Base-by-base conservation (phyloP, 2,329 filamentous ascomycete genomes). In the Knoxdaviesia proteae region DNA sequence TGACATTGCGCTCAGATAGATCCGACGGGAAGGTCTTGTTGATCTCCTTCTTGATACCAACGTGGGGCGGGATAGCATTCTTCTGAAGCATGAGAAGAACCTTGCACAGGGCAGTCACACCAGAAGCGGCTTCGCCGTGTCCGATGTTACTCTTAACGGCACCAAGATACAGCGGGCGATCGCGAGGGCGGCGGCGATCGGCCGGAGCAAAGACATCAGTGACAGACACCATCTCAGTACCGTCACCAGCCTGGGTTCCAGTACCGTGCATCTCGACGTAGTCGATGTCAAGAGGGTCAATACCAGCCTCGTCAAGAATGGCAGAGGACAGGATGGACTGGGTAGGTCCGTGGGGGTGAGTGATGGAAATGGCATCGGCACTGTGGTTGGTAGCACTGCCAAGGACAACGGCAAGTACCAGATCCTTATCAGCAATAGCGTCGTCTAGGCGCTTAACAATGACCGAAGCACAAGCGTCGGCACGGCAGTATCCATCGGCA, bases 201-300 rank as follows among this genome's bases (percentile, higher is more conserved):
- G 61, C 59, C 5, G 68, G 65, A 0, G 67, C 66, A 47, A 66
- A 71, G 6, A 66, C 60, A 40, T 64, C 58, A 3, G 76, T 74
- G 40, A 92, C 80, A 0, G 79, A 84, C 1, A 74, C 65, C 78
- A 88, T 87, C 56, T 94, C 86, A 4, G 75, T 80, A 6, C 75
- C 77, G 53, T 93, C 84, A 47, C 82, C 84, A 33, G 80, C 83
- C 56, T 90, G 82, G 0, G 83, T 93, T 33, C 84, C 84, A 3
- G 84, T 93, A 9, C 82, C 84, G 56, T 93, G 84, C 77, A 90
- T 84, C 59, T 92, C 84, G 6, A 93, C 77, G 52, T 88, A 92
- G 57, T 76, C 76, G 40, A 93, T 69, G 48, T 87, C 80, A 41
- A 75, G 68, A 2, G 83, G 79, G 52, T 87, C 77, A 29, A 90